phyloP scores from a whole-genome alignment of 805 yeast species.

The Saccharomycopsis synnaedendra region DNA sequence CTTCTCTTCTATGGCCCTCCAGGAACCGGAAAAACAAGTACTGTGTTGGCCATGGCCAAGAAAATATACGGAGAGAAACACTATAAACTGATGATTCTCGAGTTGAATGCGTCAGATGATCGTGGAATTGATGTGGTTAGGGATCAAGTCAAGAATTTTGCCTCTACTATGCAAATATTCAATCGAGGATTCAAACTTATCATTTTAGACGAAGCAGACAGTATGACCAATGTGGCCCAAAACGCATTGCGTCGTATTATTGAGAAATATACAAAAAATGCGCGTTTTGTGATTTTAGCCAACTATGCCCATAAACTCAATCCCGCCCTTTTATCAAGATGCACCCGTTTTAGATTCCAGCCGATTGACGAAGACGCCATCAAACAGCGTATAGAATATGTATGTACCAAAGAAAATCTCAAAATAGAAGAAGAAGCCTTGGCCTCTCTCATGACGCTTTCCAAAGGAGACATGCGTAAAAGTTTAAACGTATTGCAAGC shows the following conservation, averaged over 20 bases:
- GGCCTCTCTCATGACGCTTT: constrained; percentile 51
- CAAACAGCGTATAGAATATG: constrained; percentile 52
- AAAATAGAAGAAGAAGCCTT: constrained; percentile 48
- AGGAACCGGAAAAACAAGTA: constrained; percentile 88
- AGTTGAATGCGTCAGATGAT: constrained; percentile 93
- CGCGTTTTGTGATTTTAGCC: constrained; percentile 92
- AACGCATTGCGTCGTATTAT: constrained; percentile 70
- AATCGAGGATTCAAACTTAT: constrained; percentile 76
- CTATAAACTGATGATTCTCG: constrained; percentile 82
- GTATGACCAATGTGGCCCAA: constrained; percentile 84
- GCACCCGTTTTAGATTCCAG: constrained; percentile 88
- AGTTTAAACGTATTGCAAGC: constrained; percentile 92
- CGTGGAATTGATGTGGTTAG: constrained; percentile 98
- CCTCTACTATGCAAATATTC: constrained; percentile 90
- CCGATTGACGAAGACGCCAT: constrained; percentile 68
- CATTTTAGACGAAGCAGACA: constrained; percentile 92
- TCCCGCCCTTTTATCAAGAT: constrained; percentile 89
- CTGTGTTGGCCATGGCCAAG: constrained; percentile 75
- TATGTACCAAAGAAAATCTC: constrained; percentile 58
- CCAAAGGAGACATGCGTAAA: constrained; percentile 95
- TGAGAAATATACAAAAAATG: constrained; percentile 86
- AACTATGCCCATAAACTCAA: constrained; percentile 92
- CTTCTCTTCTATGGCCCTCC: constrained; percentile 92
- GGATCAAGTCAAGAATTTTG: constrained; percentile 92
- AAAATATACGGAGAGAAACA: constrained; percentile 73